These are phyloP conservation scores for Suillus luteus DNA, from an alignment of 768 basidiomycete genomes.

Conservation along the genomic window DNA sequence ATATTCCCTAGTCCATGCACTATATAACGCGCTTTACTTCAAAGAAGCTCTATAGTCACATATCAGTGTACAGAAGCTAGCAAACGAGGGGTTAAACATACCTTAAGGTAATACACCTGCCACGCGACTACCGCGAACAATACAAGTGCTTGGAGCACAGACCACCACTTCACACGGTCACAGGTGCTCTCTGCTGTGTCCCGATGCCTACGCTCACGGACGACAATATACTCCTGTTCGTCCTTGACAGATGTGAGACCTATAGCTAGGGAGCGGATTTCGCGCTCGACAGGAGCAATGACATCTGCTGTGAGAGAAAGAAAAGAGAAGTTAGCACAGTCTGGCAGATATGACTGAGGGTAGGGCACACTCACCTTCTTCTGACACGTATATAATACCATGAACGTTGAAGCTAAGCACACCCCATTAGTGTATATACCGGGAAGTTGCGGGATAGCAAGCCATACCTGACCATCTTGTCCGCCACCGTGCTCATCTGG, in stretches of 20 bases:
- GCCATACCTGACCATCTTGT: slow-evolving; percentile 87
- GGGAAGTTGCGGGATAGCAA: slow-evolving; percentile 1
- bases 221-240: slow-evolving; percentile 98
- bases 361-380: slow-evolving; percentile 66
- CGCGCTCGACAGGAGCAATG: slow-evolving; percentile 94
- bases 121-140: slow-evolving; percentile 90
- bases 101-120: slow-evolving; percentile 98
- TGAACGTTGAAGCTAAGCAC: slow-evolving; percentile 91
- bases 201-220: slow-evolving; percentile 88
- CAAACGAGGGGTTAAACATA: slow-evolving; percentile 24
- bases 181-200: slow-evolving; percentile 95
- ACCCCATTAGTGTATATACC: slow-evolving; percentile 6
- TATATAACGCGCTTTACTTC: slow-evolving; percentile 88
- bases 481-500: slow-evolving; percentile 95
- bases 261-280: slow-evolving; percentile 83
- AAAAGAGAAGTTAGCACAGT: not conserved
- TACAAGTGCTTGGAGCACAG: slow-evolving; percentile 84
- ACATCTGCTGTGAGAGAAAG: slow-evolving; percentile 48
- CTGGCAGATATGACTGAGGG: not conserved
- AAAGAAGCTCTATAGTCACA: slow-evolving; percentile 52
- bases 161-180: slow-evolving; percentile 98
- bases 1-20: not conserved
- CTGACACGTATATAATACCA: slow-evolving; percentile 90
- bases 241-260: slow-evolving; percentile 91
- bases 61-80: slow-evolving; percentile 43